These are phyloP conservation scores for Afroboletus lepidellus DNA, from an alignment of 1,284 basidiomycete genomes.

Conservation along the genomic window DNA sequence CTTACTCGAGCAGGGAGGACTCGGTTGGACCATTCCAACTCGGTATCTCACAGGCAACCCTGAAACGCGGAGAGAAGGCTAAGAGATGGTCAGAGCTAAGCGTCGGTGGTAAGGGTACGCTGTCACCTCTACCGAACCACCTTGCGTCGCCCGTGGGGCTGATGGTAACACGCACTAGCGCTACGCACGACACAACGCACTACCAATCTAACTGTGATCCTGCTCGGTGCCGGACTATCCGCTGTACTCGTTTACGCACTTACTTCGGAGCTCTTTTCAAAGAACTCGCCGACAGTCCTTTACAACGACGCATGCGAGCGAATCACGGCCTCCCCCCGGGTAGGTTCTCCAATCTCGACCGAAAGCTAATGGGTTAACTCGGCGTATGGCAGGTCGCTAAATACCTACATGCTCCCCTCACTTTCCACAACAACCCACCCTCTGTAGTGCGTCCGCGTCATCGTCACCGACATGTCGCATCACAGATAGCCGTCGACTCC, in stretches of 20 bases:
- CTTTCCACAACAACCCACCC: conserved; percentile 78
- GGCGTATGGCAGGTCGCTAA: conserved; percentile 52
- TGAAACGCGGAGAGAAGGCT: conserved; percentile 52
- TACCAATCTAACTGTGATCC: conserved; percentile 79
- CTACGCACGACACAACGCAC: conserved; percentile 64
- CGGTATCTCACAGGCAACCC: conserved; percentile 60
- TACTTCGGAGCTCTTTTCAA: conserved; percentile 87
- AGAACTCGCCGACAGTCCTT: conserved; percentile 88
- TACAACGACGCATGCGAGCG: conserved; percentile 85
- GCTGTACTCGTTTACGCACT: conserved; percentile 82
- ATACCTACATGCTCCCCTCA: conserved; percentile 61
- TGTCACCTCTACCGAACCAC: background rate
- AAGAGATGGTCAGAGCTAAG: conserved; percentile 84
- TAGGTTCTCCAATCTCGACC: conserved; percentile 35
- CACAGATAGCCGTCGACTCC: conserved; percentile 68
- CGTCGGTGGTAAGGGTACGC: conserved; percentile 78
- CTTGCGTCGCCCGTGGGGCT: background rate
- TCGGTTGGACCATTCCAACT: conserved; percentile 81
- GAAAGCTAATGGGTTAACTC: background rate
- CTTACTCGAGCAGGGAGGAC: conserved; percentile 45
- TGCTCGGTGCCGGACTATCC: conserved; percentile 80
- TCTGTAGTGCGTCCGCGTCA: conserved; percentile 69
- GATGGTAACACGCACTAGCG: conserved; percentile 11
- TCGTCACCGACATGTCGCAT: conserved; percentile 74
- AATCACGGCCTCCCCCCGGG: conserved; percentile 72